A percentile compares a stretch with the other conserved stretches of the same genome.
phyloP scores from a whole-genome alignment of 768 basidiomycete genomes.

The Lactarius quietus region DNA sequence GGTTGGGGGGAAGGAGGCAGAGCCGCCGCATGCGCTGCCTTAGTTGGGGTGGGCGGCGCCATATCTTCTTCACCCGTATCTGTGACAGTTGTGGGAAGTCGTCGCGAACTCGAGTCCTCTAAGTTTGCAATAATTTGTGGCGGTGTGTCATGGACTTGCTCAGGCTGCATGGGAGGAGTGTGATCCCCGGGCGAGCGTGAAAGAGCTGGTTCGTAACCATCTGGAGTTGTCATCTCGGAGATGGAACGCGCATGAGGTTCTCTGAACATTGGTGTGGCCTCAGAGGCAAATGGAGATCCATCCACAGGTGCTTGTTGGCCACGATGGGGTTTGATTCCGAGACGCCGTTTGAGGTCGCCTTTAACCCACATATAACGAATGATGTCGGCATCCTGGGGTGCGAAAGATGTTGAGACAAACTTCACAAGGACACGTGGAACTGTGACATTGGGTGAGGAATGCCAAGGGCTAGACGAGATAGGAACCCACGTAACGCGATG shows the following conservation, averaged over 20 bases:
- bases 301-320: slow-evolving; percentile 33
- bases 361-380: slow-evolving; percentile 88
- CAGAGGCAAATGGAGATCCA: slow-evolving; percentile 39
- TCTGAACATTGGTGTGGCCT: slow-evolving; percentile 70
- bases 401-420: slow-evolving; percentile 64
- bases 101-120: background rate
- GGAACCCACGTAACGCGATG: slow-evolving; percentile 64
- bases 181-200: slow-evolving; percentile 33
- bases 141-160: slow-evolving; percentile 7
- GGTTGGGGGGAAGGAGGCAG: slow-evolving; percentile 13
- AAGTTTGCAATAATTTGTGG: background rate
- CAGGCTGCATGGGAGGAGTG: slow-evolving; percentile 5
- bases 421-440: slow-evolving; percentile 82
- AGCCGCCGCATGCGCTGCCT: slow-evolving; percentile 28
- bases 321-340: slow-evolving; percentile 63
- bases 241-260: slow-evolving; percentile 59
- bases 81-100: background rate
- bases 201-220: slow-evolving; percentile 48
- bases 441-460: slow-evolving; percentile 31
- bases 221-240: slow-evolving; percentile 52
- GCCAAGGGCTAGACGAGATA: background rate
- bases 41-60: slow-evolving; percentile 1
- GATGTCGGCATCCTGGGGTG: slow-evolving; percentile 83
- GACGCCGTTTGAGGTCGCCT: slow-evolving; percentile 77
- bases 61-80: background rate